Base-by-base conservation (phyloP, 768 basidiomycete genomes). In the Trametes cinnabarina region DNA sequence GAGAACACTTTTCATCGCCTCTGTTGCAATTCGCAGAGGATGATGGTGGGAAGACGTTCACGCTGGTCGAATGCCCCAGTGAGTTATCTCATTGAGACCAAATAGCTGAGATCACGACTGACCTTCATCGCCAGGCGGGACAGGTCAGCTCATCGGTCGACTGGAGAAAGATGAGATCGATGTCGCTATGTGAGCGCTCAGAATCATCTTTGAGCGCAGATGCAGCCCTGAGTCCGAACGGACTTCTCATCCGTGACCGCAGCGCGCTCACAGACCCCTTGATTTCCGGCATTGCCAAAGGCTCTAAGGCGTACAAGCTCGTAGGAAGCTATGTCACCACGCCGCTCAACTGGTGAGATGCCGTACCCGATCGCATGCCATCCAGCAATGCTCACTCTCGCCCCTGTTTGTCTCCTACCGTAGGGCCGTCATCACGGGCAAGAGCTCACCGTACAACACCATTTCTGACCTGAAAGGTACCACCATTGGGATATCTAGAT, bases 341-440 rank as follows among this genome's bases (percentile, higher is more conserved):
- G 4, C 91, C 94, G 2, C 75, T 98, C 41, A 88, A 92, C 75
- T 98, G 93, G 94, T 86, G 60, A 48, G 76, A 64, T 37, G 37
- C 15, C 3, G 9, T 3, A 20, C 39, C 23, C 25, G 28, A 28
- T 19, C 11, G 30, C 17, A 32, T 14, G 4, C 7, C 5, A 43
- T 42, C 15, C 10, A 20, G 51, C 11, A 9, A 9, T 20, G 6
- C 1, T 12, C 26, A n/a, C 23, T 41, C 11, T 6, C 26, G n/a
- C 22, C 2, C 28, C 32, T 53, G 20, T 9, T 41, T 20, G 15
- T 34, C 14, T 20, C 10, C 53, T 40, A 4, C 11, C 15, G 3
- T 57, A 91, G 95, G 95, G 96, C 93, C 1, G 91, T 98, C n/a
- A 88, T 92, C 62, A 89, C 93, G 11, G 94, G 94, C 17, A 85